Percentiles rank a stretch among this genome's conserved stretches.
phyloP scores from a whole-genome alignment of 306 rosid species.

The Castanospermum australe region DNA sequence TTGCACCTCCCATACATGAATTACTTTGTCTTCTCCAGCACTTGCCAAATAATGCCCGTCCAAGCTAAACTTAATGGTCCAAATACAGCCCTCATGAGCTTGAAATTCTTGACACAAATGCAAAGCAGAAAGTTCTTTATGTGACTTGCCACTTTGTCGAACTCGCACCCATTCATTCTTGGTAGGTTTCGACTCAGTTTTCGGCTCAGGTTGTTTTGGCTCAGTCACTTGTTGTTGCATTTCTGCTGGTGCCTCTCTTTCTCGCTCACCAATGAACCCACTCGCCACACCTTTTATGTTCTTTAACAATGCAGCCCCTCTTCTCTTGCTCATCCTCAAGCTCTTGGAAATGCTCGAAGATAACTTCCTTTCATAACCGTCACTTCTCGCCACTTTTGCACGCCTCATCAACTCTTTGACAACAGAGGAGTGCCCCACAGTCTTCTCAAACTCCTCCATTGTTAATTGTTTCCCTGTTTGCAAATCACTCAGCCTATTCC shows the following conservation, averaged over 20 bases:
- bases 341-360: slow-evolving; percentile 46
- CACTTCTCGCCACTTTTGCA: slow-evolving; percentile 26
- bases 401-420: slow-evolving; percentile 78
- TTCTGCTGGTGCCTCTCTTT: not conserved
- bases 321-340: slow-evolving; percentile 68
- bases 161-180: slow-evolving; percentile 77
- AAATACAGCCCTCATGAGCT: slow-evolving; percentile 95
- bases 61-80: slow-evolving; percentile 67
- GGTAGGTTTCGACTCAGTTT: slow-evolving; percentile 25
- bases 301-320: slow-evolving; percentile 68
- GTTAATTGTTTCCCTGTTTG: slow-evolving; percentile 83
- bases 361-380: slow-evolving; percentile 33
- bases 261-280: slow-evolving; percentile 39
- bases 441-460: slow-evolving; percentile 78
- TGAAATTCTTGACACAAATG: slow-evolving; percentile 82
- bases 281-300: slow-evolving; percentile 68
- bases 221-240: slow-evolving; percentile 12
- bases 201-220: too few species aligned
- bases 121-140: slow-evolving; percentile 76
- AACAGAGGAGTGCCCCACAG: slow-evolving; percentile 61
- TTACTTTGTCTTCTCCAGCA: slow-evolving; percentile 66
- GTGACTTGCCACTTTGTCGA: slow-evolving; percentile 62
- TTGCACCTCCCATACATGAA: slow-evolving; percentile 92
- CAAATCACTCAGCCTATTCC: slow-evolving; percentile 77
- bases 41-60: slow-evolving; percentile 73